phyloP scores from a whole-genome alignment of 179 eudicot species.

The Dionaea muscipula region DNA sequence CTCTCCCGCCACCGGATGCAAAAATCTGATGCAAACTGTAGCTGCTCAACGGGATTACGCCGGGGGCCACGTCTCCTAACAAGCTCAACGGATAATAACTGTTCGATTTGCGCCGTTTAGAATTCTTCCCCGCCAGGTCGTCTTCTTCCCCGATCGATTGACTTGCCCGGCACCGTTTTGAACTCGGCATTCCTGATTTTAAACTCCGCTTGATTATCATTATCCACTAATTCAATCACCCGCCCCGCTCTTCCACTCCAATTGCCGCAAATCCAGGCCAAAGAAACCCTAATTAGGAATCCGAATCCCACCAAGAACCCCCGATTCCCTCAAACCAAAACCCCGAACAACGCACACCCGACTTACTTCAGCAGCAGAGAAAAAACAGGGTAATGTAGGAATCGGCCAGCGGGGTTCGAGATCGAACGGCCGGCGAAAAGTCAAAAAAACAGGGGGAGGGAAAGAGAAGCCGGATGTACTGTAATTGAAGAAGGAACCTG shows the following conservation, averaged over 20 bases:
- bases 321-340: too few relatives aligned
- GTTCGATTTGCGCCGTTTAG: constrained; percentile 21
- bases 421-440: too few relatives aligned
- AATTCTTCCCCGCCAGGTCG: constrained; percentile 10
- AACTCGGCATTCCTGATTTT: constrained; percentile 81
- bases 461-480: too few relatives aligned
- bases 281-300: too few relatives aligned
- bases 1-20: constrained; percentile 13
- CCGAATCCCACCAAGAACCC: too few relatives aligned
- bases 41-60: constrained; percentile 49
- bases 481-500: too few relatives aligned
- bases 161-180: constrained; percentile 57
- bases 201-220: constrained; percentile 87
- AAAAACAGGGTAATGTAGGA: too few relatives aligned
- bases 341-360: too few relatives aligned
- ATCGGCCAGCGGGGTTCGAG: too few relatives aligned
- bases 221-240: constrained; percentile 4
- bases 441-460: too few relatives aligned
- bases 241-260: background rate
- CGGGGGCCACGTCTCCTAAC: constrained; percentile 53
- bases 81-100: constrained; percentile 50
- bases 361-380: too few relatives aligned
- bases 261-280: too few relatives aligned
- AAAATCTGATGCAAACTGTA: constrained; percentile 23
- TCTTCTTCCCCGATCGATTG: constrained; percentile 51